Evolutionary conservation across 805 yeast species (phyloP), one percentile per base, ranked within the genome.

Genomic region (Cyberlindnera veronae): DNA sequence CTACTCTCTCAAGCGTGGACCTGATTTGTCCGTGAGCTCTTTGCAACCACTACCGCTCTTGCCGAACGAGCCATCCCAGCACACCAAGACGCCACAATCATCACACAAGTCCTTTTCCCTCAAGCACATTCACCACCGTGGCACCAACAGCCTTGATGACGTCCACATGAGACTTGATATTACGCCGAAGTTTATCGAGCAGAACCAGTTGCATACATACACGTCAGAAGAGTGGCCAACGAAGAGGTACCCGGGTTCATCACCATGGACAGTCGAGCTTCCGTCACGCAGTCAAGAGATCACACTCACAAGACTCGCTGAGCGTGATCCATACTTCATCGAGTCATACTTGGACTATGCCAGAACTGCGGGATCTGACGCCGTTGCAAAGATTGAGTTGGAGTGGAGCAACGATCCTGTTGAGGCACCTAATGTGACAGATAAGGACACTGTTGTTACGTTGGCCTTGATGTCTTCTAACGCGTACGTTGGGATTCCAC

Each of bases 391-490:
- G 48, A 68, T 77, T 13, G 54, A 64, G 19, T 51, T 82, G n/a
- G 87, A 82, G 36, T 87, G 95, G 95, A 62, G 61, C 13, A 73
- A 71, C 32, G 72, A 68, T n/a, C 64, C 66, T 2, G 69, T 81
- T 2, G 38, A 67, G 1, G 73, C 84, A 1, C 99, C 99, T 0
- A 77, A 93, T 50, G 65, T 91, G 8, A 66, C 78, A 2, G 96
- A 90, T 60, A 74, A 74, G 38, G 78, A 77, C 29, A 86, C 96
- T 0, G 59, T 91, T 3, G 67, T 90, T 3, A 66, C 84, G 2
- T 63, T 91, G 30, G 98, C 97, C 0, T 62, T 80, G 38, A 84
- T 91, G 78, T 79, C 96, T 0, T 85, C 95, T 1, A 84, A 93
- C 59, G 97, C 98, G 3, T 93, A 91, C 57, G 95, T 88, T 3